Conservation (phyloP, 352 stramenopile species). For the Pythium rhizo-oryzae region DNA sequence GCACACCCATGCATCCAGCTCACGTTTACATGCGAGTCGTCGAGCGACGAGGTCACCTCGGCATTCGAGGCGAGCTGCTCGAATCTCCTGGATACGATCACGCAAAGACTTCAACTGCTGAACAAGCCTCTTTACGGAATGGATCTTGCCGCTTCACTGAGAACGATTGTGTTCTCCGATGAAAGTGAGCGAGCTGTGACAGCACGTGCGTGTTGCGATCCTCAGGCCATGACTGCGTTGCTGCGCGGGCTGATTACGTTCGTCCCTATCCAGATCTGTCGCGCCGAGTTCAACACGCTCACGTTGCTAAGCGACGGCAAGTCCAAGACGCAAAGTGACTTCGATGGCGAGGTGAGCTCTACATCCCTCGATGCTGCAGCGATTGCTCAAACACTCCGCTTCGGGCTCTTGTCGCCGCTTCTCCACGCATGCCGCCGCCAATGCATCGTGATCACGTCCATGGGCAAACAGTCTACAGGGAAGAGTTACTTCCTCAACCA, state of each 20-base stretch:
- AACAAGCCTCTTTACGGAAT: too few relatives aligned
- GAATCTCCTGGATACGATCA: conserved; percentile 39
- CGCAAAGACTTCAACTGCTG: conserved; percentile 49
- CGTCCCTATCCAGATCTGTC: conserved; percentile 73
- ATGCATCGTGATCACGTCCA: conserved; percentile 60
- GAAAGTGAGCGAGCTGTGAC: background rate
- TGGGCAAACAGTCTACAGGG: conserved; percentile 77
- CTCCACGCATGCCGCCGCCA: conserved; percentile 59
- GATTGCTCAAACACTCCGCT: conserved; percentile 71
- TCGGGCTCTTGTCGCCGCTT: conserved; percentile 57
- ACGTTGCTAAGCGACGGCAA: conserved; percentile 12
- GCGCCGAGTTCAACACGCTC: conserved; percentile 58
- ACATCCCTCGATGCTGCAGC: too few relatives aligned
- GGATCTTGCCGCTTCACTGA: conserved; percentile 51
- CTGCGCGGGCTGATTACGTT: conserved; percentile 61
- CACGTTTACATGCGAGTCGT: conserved; percentile 7
- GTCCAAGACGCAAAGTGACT: background rate
- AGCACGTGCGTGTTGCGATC: too few relatives aligned
- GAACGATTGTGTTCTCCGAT: background rate
- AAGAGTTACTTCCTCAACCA: conserved; percentile 86
- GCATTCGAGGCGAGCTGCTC: background rate
- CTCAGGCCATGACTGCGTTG: conserved; percentile 19
- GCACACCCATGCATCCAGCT: background rate
- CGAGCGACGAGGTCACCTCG: background rate
- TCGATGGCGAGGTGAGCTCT: too few relatives aligned